Evolutionary conservation across 768 basidiomycete species (phyloP).

Genomic region (Paxillus involutus): DNA sequence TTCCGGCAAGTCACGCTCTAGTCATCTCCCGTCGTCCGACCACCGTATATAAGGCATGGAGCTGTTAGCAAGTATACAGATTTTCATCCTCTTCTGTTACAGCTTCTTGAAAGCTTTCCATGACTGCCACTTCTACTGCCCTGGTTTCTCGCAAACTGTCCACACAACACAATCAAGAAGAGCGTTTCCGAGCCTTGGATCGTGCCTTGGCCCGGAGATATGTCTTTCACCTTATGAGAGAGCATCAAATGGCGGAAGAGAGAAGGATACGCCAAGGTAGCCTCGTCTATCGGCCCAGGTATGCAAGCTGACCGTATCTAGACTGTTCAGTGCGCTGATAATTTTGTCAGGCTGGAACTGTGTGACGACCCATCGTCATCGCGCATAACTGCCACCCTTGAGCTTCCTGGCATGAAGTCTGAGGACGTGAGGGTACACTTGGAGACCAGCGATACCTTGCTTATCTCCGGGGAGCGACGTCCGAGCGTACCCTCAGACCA

Average conservation of each 20-base stretch:
- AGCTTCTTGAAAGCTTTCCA: slow-evolving; percentile 5
- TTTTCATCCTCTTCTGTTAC: not conserved
- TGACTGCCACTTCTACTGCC: slow-evolving; percentile 23
- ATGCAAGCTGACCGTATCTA: slow-evolving; percentile 5
- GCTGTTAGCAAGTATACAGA: not conserved
- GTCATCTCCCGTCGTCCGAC: too few species aligned
- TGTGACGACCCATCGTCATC: slow-evolving; percentile 36
- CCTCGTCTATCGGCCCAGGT: slow-evolving; percentile 35
- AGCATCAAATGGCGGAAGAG: slow-evolving; percentile 17
- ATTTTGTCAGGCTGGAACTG: slow-evolving; percentile 35
- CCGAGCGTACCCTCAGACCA: slow-evolving; percentile 16
- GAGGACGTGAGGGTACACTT: slow-evolving; percentile 36
- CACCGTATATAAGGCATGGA: not conserved
- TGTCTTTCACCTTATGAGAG: slow-evolving; percentile 20
- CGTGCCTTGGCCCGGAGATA: slow-evolving; percentile 32
- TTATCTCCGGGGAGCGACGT: slow-evolving; percentile 36
- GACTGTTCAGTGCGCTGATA: slow-evolving; percentile 12
- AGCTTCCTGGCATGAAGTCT: slow-evolving; percentile 39
- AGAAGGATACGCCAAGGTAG: slow-evolving; percentile 24
- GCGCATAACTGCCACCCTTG: slow-evolving; percentile 35
- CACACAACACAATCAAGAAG: slow-evolving; percentile 19
- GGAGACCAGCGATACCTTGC: slow-evolving; percentile 26
- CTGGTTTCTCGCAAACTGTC: slow-evolving; percentile 26
- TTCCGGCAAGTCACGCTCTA: too few species aligned
- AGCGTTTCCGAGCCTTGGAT: slow-evolving; percentile 31